Evolutionary conservation across 306 rosid genomes (phyloP).

Genomic region (Dryas octopetala): DNA sequence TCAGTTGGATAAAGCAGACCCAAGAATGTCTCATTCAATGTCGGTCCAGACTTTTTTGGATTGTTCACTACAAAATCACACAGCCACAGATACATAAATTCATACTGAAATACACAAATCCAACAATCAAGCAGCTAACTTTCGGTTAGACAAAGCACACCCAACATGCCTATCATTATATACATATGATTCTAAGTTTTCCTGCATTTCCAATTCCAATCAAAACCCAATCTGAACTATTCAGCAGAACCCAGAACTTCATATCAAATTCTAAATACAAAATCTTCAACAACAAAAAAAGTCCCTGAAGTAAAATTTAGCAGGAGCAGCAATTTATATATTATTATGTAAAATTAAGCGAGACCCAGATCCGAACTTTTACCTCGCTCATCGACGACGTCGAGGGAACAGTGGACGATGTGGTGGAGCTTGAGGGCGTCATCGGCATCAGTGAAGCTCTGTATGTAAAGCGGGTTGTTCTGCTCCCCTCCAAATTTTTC

Average conservation of each 20-base stretch:
- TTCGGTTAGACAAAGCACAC: background rate
- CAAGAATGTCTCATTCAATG: slow-evolving; percentile 85
- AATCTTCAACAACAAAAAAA: background rate
- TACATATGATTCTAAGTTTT: background rate
- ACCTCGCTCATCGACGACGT: slow-evolving; percentile 98
- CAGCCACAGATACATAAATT: slow-evolving; percentile 15
- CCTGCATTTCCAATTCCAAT: background rate
- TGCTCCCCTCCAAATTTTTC: slow-evolving; percentile 21
- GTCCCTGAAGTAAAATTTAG: no score
- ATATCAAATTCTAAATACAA: background rate
- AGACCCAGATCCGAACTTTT: slow-evolving; percentile 8
- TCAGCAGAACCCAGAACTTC: background rate
- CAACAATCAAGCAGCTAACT: background rate
- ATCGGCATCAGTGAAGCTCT: slow-evolving; percentile 96
- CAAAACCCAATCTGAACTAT: background rate
- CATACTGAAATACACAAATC: background rate
- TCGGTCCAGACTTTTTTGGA: slow-evolving; percentile 81
- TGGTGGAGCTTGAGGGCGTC: slow-evolving; percentile 98
- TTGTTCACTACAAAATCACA: slow-evolving; percentile 67
- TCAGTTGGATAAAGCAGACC: slow-evolving; percentile 95
- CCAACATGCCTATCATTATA: background rate
- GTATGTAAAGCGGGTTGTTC: slow-evolving; percentile 94
- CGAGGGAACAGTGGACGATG: slow-evolving; percentile 94
- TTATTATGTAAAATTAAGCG: background rate
- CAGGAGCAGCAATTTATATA: no score